Evolutionary conservation across 2,329 filamentous ascomycete genomes (phyloP).

Genomic region (Talaromyces islandicus): DNA sequence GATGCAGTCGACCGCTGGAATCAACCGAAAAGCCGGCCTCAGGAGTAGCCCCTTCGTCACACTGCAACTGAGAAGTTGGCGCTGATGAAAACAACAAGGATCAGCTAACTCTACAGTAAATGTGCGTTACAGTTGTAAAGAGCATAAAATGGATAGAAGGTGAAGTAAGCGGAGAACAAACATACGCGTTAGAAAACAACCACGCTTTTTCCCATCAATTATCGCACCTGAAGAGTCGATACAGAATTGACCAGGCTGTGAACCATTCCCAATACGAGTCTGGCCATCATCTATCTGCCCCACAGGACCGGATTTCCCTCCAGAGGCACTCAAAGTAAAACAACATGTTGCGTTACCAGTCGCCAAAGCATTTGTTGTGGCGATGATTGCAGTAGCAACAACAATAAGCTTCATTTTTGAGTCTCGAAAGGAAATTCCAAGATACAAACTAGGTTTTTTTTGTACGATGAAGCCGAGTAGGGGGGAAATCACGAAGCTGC

Average conservation of each 20-base stretch:
- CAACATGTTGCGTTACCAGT: slow-evolving; percentile 39
- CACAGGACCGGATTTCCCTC: slow-evolving; percentile 47
- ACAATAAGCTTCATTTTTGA: slow-evolving; percentile 35
- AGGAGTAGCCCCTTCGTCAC: slow-evolving; percentile 49
- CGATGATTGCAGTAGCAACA: slow-evolving; percentile 32
- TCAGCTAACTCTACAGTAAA: slow-evolving; percentile 4
- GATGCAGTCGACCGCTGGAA: slow-evolving; percentile 48
- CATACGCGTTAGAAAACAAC: slow-evolving; percentile 59
- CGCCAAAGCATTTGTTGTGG: slow-evolving; percentile 38
- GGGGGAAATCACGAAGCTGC: neutral
- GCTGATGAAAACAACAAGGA: slow-evolving; percentile 25
- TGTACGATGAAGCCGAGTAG: neutral
- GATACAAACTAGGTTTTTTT: neutral
- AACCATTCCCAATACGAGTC: slow-evolving; percentile 49
- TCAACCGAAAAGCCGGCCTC: slow-evolving; percentile 52
- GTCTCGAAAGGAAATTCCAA: neutral
- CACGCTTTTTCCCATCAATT: slow-evolving; percentile 50
- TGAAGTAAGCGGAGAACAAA: slow-evolving; percentile 11
- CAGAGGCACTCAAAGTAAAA: slow-evolving; percentile 49
- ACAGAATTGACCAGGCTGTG: slow-evolving; percentile 47
- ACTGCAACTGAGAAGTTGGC: slow-evolving; percentile 56
- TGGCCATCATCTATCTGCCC: slow-evolving; percentile 60
- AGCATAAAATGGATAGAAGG: neutral
- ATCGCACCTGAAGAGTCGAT: slow-evolving; percentile 50
- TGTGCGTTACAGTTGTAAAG: slow-evolving; percentile 13